Evolutionary conservation across 2,329 filamentous ascomycete species (phyloP), one percentile per base, ranked within the genome.

Genomic region (Fusarium nanum): DNA sequence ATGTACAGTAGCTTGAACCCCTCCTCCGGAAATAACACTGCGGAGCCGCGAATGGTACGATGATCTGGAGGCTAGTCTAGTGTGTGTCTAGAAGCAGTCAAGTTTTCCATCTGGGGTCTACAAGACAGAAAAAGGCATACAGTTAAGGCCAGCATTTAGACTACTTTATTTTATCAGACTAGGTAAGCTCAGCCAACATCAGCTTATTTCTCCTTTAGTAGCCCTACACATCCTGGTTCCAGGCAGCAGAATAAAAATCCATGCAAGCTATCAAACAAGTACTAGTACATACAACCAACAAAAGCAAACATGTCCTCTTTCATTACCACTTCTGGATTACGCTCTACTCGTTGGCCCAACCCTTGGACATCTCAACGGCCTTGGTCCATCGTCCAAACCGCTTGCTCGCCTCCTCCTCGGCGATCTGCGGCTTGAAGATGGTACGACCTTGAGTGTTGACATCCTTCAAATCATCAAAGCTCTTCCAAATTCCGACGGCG

Each of bases 311-410:
- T 58, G 30, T 30, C 49, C 55, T 48, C 50, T n/a, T 56, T 32
- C 41, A n/a, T 34, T 37, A 44, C 22, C 22, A 25, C 37, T 22
- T 57, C 41, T 42, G 11, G 18, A 37, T 16, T 16, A 18, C 27
- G 14, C 6, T 37, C 22, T 72, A 81, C 44, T 66, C 62, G 64
- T 74, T 78, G 20, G 87, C 77, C 92, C 92, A 94, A 34, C 92
- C 92, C 76, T 85, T 88, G 74, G 89, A 91, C 91, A 94, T 94
- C 77, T 92, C 83, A 40, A 95, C 92, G 2, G 92, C 92, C 80
- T 91, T 89, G 73, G 89, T 86, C 92, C 92, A 94, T 71, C 88
- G 87, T 72, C 84, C 85, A 76, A 93, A 93, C 82, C 91, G 88
- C 76, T 84, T 85, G 32, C 79, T 79, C 64, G 89, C 88, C 72